Evolutionary conservation across 2,329 filamentous ascomycete species (phyloP).

Genomic region (Aspergillus sp.): DNA sequence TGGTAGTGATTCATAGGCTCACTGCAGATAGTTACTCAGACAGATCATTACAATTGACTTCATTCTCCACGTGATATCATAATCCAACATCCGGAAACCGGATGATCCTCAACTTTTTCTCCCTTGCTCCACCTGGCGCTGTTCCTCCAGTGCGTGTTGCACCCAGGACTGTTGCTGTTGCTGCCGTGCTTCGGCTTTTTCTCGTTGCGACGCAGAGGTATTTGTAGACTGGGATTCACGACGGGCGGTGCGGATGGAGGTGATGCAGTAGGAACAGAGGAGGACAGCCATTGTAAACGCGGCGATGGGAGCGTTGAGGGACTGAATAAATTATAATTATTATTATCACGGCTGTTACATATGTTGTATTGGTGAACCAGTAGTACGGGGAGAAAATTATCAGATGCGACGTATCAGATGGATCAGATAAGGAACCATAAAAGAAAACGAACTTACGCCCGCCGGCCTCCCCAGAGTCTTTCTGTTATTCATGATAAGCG

Average conservation of each 20-base stretch:
- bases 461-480: not conserved
- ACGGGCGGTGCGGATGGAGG: constrained; percentile 60
- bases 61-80: not conserved
- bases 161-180: constrained; percentile 22
- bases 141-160: constrained; percentile 26
- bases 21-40: too few species aligned
- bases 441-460: not conserved
- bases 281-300: constrained; percentile 56
- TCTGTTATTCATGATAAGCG: not conserved
- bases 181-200: constrained; percentile 33
- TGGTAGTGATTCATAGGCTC: too few species aligned
- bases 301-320: constrained; percentile 54
- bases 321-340: constrained; percentile 26
- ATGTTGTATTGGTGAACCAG: not conserved
- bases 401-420: not conserved
- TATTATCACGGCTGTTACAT: not conserved
- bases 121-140: not conserved
- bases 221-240: constrained; percentile 54
- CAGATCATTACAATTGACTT: not conserved
- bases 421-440: not conserved
- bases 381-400: not conserved
- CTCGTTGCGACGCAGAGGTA: constrained; percentile 28
- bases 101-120: not conserved
- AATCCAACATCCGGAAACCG: not conserved
- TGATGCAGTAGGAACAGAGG: constrained; percentile 56